Conservation (phyloP, 1,284 basidiomycete species). For the Pseudozyma sp. region DNA sequence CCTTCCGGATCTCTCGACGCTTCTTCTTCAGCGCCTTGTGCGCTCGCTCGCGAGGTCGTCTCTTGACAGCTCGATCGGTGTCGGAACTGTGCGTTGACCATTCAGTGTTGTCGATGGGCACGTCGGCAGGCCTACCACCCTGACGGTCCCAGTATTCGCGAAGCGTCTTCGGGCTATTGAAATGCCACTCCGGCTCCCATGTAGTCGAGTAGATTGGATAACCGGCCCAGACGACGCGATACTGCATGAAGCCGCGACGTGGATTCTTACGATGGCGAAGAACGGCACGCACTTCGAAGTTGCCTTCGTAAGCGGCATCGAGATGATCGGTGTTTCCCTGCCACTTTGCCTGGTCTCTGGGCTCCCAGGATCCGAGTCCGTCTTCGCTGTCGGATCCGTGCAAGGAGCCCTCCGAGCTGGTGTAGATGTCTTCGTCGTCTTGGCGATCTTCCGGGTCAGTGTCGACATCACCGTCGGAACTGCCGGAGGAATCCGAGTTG, state of each 20-base stretch:
- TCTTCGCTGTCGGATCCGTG: constrained; percentile 36
- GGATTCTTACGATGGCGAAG: constrained; percentile 42
- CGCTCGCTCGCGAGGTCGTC: constrained; percentile 32
- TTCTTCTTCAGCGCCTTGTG: constrained; percentile 40
- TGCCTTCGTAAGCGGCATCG: constrained; percentile 35
- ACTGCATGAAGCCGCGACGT: constrained; percentile 36
- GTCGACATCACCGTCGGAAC: constrained; percentile 14
- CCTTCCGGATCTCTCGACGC: constrained; percentile 30
- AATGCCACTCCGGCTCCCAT: constrained; percentile 39
- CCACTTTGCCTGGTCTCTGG: constrained; percentile 34
- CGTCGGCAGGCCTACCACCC: constrained; percentile 33
- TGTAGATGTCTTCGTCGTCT: constrained; percentile 23
- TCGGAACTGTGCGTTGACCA: constrained; percentile 32
- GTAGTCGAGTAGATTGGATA: constrained; percentile 41
- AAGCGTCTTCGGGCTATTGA: constrained; percentile 24
- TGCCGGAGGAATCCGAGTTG: constrained; percentile 28
- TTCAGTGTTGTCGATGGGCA: constrained; percentile 2
- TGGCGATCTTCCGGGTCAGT: constrained; percentile 24
- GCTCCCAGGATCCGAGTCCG: constrained; percentile 30
- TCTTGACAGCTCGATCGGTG: constrained; percentile 31
- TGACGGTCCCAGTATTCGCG: constrained; percentile 40
- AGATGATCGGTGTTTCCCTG: constrained; percentile 32
- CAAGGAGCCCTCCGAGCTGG: constrained; percentile 46
- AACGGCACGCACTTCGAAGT: constrained; percentile 29
- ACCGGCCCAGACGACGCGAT: constrained; percentile 37